Base-by-base conservation (phyloP, 2,329 filamentous ascomycete species). In the Talaromyces sp. region DNA sequence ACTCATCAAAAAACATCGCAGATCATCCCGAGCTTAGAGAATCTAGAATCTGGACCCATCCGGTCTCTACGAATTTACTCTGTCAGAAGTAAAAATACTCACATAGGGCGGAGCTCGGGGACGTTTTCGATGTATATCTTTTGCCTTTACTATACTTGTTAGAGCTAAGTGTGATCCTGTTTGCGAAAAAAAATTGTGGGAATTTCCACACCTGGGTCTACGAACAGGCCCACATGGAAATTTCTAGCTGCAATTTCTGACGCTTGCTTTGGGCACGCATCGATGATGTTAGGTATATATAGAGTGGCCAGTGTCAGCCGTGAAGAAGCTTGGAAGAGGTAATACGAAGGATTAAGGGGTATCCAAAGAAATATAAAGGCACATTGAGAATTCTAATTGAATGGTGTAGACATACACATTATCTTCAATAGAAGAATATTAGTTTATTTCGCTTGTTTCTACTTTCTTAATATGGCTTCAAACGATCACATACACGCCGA, bases 391-490 rank as follows among this genome's bases (percentile, higher is more conserved):
- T 16, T 50, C 14, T 5, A 31, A 22, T 56, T 56, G 52, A 39
- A 37, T 56, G 31, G 16, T 56, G 52, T 56, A 56, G 11, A 35
- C 50, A 35, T 35, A 54, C 16, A 35, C 50, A 14, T 22, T 19
- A 54, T 35, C 50, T 56, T 56, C 33, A 24, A 56, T 56, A 56
- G 33, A 54, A 54, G 31, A 24, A 56, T 37, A 56, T 39, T 37
- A 56, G 11, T 9, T 56, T 37, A 31, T 24, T 9, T 37, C n/a
- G 22, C 4, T 33, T 33, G 14, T 13, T 39, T 35, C 24, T 8
- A 16, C 52, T 16, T 50, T 50, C 47, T n/a, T 47, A 56, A 57
- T 39, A 63, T 63, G 61, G 37, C 61, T 35, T 31, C 50, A 43
- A 22, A 54, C 39, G 43, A 63, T 24, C 39, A 63, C 8, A 57